Conservation (phyloP, 2,329 filamentous ascomycete species). For the Ophiostoma perfectum region DNA sequence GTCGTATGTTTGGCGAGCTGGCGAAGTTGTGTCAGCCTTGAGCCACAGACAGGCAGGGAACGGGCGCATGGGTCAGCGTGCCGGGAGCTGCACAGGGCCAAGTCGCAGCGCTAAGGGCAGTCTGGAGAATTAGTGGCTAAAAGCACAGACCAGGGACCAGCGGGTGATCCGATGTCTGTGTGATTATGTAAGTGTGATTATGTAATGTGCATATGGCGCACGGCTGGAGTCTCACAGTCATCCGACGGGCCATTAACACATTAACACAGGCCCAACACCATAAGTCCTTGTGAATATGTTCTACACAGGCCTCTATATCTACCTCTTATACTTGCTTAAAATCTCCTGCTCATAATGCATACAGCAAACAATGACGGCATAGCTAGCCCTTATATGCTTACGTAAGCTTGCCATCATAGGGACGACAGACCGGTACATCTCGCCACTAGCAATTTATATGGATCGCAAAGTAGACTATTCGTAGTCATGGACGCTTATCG, state of each 20-base stretch:
- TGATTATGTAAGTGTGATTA: neutral
- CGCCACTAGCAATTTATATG: neutral
- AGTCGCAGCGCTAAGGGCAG: neutral
- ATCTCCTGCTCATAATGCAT: too few species aligned
- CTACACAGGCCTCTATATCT: too few species aligned
- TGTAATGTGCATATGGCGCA: too few species aligned
- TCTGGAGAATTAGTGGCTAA: neutral
- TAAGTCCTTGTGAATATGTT: too few species aligned
- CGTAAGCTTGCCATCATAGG: neutral
- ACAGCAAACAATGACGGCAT: too few species aligned
- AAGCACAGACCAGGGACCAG: neutral
- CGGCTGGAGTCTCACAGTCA: too few species aligned
- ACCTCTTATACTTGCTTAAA: too few species aligned
- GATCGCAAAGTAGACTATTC: neutral
- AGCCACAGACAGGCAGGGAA: neutral
- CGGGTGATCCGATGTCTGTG: neutral
- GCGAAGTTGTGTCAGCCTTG: conserved; percentile 2
- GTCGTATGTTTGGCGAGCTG: neutral
- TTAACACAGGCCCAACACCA: too few species aligned
- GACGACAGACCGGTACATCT: neutral
- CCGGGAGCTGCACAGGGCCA: neutral
- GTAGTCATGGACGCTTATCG: neutral
- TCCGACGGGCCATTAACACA: too few species aligned
- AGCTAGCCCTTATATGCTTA: neutral
- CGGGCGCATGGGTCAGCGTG: too few species aligned